Conservation (phyloP, 768 basidiomycete species). For the Lentinula guzmanii region DNA sequence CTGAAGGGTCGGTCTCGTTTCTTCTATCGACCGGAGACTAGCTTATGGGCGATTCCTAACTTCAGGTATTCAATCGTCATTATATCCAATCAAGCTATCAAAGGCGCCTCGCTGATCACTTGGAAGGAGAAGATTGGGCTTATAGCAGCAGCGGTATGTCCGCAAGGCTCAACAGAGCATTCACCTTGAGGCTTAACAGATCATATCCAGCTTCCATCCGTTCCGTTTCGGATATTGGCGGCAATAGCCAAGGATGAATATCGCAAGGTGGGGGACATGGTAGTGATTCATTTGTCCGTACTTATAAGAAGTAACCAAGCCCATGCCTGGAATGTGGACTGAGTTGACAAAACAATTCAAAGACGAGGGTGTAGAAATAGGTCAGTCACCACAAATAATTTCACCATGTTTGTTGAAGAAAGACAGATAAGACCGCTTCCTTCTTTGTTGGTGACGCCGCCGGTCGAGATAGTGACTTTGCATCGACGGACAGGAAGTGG, state of each 20-base stretch:
- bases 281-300: neutral
- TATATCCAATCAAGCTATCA: conserved; percentile 55
- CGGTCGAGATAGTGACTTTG: conserved; percentile 51
- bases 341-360: conserved; percentile 44
- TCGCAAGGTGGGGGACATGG: conserved; percentile 32
- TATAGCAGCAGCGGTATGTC: conserved; percentile 41
- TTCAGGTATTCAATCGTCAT: conserved; percentile 50
- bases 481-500: conserved; percentile 57
- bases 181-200: neutral
- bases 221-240: conserved; percentile 58
- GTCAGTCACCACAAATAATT: conserved; percentile 23
- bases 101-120: conserved; percentile 25
- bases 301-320: conserved; percentile 15
- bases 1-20: conserved; percentile 37
- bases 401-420: conserved; percentile 13
- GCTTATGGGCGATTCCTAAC: neutral
- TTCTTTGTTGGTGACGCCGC: conserved; percentile 71
- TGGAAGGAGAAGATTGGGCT: conserved; percentile 59
- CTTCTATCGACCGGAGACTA: neutral
- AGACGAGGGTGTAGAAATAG: conserved; percentile 41
- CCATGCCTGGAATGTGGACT: conserved; percentile 62
- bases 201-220: conserved; percentile 37
- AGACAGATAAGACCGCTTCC: conserved; percentile 39
- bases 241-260: conserved; percentile 51
- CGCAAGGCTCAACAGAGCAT: neutral